phyloP scores from a whole-genome alignment of 2,329 filamentous ascomycete species.

The Raffaelea albimanens region DNA sequence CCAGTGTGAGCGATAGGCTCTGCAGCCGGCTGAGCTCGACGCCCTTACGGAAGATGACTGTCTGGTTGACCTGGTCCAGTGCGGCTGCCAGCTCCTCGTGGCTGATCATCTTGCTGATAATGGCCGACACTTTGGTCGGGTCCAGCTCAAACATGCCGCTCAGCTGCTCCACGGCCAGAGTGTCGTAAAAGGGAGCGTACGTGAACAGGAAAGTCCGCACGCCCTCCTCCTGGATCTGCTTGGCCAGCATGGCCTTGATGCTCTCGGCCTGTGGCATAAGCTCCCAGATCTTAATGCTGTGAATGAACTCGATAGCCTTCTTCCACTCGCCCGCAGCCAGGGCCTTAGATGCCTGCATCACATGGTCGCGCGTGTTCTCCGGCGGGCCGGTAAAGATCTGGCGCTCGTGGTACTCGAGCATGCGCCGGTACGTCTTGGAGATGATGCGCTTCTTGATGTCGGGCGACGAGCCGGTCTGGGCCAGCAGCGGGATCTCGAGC shows the following conservation, averaged over 20 bases:
- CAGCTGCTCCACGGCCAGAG: slow-evolving; percentile 75
- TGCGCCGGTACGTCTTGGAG: slow-evolving; percentile 97
- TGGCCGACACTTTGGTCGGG: slow-evolving; percentile 80
- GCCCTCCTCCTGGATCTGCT: slow-evolving; percentile 97
- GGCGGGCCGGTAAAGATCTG: slow-evolving; percentile 98
- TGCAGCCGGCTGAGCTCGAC: slow-evolving; percentile 95
- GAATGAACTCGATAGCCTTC: slow-evolving; percentile 87
- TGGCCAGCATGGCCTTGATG: slow-evolving; percentile 94
- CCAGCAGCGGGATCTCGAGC: slow-evolving; percentile 91
- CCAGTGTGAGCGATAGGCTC: slow-evolving; percentile 85
- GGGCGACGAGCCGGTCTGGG: slow-evolving; percentile 91
- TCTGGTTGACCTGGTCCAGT: slow-evolving; percentile 93
- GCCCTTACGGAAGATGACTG: slow-evolving; percentile 98
- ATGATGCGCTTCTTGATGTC: slow-evolving; percentile 97
- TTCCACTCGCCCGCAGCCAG: slow-evolving; percentile 97
- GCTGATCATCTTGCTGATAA: slow-evolving; percentile 98
- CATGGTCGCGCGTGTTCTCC: slow-evolving; percentile 97
- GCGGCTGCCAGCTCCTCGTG: slow-evolving; percentile 96
- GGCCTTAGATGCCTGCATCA: slow-evolving; percentile 98
- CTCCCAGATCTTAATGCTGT: slow-evolving; percentile 99
- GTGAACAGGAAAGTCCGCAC: slow-evolving; percentile 98
- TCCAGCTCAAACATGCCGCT: slow-evolving; percentile 93
- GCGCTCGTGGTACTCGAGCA: slow-evolving; percentile 98
- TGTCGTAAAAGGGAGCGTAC: slow-evolving; percentile 98
- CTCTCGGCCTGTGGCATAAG: slow-evolving; percentile 86